Evolutionary conservation across 2,329 filamentous ascomycete genomes (phyloP), one percentile per base, ranked within the genome.

Genomic region (Hymenoscyphus scutula): DNA sequence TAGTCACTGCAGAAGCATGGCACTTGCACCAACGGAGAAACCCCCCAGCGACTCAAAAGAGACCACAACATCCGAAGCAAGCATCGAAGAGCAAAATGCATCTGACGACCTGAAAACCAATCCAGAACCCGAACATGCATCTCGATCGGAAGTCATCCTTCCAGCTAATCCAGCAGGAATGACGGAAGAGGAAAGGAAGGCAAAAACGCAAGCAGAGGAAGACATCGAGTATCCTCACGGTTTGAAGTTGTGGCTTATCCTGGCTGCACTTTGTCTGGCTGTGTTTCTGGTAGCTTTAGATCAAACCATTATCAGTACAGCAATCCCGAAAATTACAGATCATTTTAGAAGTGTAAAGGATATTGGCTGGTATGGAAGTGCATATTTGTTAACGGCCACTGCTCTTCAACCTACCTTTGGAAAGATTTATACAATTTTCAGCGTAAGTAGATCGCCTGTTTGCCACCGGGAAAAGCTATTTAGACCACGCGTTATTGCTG

Each of bases 341-440:
- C 25, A 61, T 15, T 65, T 65, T 51, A 56, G 67, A 7, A 67
- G 63, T 38, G 67, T 70, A 19, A 63, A 67, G 27, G 69, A 71
- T 48, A 69, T 69, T 62, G 68, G 68, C 34, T 70, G 62, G 65
- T 77, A 77, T 70, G 74, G 74, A 13, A 71, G 70, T 29, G 65
- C 72, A 0, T 76, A 75, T 62, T 64, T 76, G 8, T 68, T 77
- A 25, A 74, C 75, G 0, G 69, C 68, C 59, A 75, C 70, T 61
- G 77, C 69, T 25, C 59, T 71, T 4, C 70, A 71, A 38, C 69
- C 65, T 13, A 70, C 67, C 11, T 71, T 70, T 59, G 72, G 73
- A 7, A 67, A 70, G 15, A 70, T 75, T 10, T 74, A 73, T 53
- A 72, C 71, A 10, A 64, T 67, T 45, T 72, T 71, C 56, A 67